phyloP scores from a whole-genome alignment of 192 early-diverging fungal genomes.

The Bifiguratus adelaidae region DNA sequence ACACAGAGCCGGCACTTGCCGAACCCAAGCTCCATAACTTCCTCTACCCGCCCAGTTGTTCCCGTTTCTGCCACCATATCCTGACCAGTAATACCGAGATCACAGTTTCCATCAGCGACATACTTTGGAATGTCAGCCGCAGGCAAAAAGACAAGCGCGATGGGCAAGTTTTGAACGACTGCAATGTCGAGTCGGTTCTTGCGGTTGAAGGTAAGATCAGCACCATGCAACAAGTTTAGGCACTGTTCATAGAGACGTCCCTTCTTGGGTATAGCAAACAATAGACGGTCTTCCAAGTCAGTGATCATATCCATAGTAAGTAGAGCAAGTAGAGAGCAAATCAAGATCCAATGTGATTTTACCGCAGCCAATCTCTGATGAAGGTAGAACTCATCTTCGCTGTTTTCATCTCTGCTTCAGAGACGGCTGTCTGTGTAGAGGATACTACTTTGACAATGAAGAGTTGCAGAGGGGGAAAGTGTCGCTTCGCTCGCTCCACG shows the following conservation, averaged over 20 bases:
- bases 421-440: conserved; percentile 17
- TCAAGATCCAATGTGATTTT: too few species aligned
- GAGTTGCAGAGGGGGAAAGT: conserved; percentile 44
- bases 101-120: conserved; percentile 91
- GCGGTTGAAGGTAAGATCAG: conserved; percentile 94
- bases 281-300: conserved; percentile 57
- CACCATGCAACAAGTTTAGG: conserved; percentile 67
- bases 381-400: conserved; percentile 74
- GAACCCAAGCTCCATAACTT: conserved; percentile 76
- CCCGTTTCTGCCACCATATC: conserved; percentile 88
- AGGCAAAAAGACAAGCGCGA: conserved; percentile 91
- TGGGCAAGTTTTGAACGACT: conserved; percentile 82
- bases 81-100: conserved; percentile 94
- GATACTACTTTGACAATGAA: conserved; percentile 64
- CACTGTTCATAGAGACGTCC: conserved; percentile 91
- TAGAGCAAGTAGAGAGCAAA: too few species aligned
- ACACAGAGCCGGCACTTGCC: conserved; percentile 89
- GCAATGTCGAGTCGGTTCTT: conserved; percentile 96
- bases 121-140: conserved; percentile 95
- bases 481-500: conserved; percentile 43
- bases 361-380: conserved; percentile 61
- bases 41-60: conserved; percentile 53
- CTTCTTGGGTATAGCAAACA: conserved; percentile 98
- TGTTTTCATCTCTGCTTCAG: conserved; percentile 28
- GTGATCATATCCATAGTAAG: conserved; percentile 47